Base-by-base conservation (phyloP, 108 stramenopile species). In the Fragilaria crotonensis region DNA sequence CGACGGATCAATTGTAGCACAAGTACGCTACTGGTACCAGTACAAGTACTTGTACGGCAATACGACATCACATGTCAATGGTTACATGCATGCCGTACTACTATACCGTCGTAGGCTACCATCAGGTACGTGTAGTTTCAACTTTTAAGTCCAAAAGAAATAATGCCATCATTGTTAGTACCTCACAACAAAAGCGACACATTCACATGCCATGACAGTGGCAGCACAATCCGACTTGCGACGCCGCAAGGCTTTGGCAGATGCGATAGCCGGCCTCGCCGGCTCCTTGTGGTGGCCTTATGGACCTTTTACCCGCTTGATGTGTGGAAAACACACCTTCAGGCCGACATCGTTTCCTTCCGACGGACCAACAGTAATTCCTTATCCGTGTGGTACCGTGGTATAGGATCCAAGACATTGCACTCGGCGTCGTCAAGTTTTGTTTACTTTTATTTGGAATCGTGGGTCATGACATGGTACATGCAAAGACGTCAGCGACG, bases 221-320 rank as follows among this genome's bases (percentile, higher is more conserved):
- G n/a, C n/a, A n/a, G n/a, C n/a, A n/a, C n/a, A n/a, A n/a, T n/a
- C n/a, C n/a, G 36, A 41, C 14, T 41, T 7, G 36, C 7, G 36
- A 41, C 36, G 36, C 14, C 36, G 36, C 36, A 41, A 41, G 14
- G 94, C 94, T 1, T 45, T 95, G 30, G 77, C 90, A 23, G 91
- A 95, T 67, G 91, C 94, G 41, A 18, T 81, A 22, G 85, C 90
- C 4, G 91, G 91, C 20, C 84, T 89, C 25, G 58, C 75, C 25
- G 94, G 88, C 3, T 84, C 87, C 4, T 48, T 93, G n/a, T n/a
- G 29, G 66, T 90, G n/a, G 68, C 93, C n/a, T 69, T 93, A 48
- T 78, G 84, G 67, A 66, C 76, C 23, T 96, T 94, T 61, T 94
- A 96, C 70, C 95, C 93, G 3, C 67, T 94, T 29, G 95, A 96